phyloP scores from a whole-genome alignment of 108 stramenopile species.

The Conticribra guillardii region DNA sequence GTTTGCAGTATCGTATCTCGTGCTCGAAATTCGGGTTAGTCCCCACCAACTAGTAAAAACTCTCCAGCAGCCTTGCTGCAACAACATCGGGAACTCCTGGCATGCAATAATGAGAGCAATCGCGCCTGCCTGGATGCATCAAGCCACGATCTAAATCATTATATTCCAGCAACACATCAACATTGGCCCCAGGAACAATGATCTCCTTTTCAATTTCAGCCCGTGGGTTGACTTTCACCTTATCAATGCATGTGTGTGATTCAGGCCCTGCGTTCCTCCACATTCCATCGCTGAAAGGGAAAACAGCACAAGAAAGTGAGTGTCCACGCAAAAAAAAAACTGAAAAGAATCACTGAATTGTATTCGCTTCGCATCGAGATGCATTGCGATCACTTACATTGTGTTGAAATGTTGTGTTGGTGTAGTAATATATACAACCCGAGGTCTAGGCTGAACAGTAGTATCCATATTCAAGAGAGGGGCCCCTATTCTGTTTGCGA shows the following conservation, averaged over 20 bases:
- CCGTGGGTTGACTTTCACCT: conserved; percentile 17
- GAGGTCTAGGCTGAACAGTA: conserved; percentile 7
- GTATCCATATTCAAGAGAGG: conserved; percentile 14
- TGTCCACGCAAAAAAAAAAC: too few relatives aligned
- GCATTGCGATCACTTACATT: not conserved
- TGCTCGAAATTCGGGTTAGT: too few relatives aligned
- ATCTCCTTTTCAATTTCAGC: conserved; percentile 28
- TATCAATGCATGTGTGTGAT: conserved; percentile 5
- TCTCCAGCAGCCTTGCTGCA: conserved; percentile 6
- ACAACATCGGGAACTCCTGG: conserved; percentile 11
- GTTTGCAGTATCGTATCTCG: too few relatives aligned
- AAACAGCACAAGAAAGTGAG: too few relatives aligned
- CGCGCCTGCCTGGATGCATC: conserved; percentile 21
- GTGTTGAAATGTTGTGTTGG: conserved; percentile 39
- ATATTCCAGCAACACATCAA: conserved; percentile 37
- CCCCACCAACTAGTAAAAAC: too few relatives aligned
- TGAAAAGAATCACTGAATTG: too few relatives aligned
- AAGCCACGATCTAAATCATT: conserved; percentile 25
- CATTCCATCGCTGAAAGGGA: too few relatives aligned
- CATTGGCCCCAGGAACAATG: conserved; percentile 17
- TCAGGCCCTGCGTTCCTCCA: conserved; percentile 10
- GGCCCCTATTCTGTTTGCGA: conserved; percentile 8
- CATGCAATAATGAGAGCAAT: conserved; percentile 43
- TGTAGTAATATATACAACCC: conserved; percentile 23
- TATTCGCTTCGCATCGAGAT: too few relatives aligned